A percentile compares a stretch with the other conserved stretches of the same genome.
Conservation (phyloP, 331 rosid genomes). For the Telfairia occidentalis region DNA sequence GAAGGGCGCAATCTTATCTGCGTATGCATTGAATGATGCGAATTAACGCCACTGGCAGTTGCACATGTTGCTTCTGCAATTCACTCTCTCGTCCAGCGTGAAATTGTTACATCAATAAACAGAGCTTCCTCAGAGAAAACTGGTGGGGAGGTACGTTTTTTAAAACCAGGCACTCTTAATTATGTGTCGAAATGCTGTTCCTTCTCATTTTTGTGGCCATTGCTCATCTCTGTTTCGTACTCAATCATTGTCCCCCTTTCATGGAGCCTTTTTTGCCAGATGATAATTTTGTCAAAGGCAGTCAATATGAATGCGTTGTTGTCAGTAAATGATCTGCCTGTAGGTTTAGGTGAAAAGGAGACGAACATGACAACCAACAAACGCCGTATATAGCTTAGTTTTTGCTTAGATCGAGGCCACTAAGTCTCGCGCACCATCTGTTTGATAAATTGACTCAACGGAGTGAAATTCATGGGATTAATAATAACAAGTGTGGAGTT, state of each 20-base stretch:
- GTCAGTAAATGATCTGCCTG: constrained; percentile 2
- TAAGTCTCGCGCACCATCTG: not conserved
- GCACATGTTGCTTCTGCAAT: constrained; percentile 39
- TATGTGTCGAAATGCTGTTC: not conserved
- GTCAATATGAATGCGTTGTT: constrained; percentile 1
- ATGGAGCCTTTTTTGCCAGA: not conserved
- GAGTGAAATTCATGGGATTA: not conserved
- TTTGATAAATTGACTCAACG: constrained; percentile 1
- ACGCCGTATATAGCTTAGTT: not conserved
- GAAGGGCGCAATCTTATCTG: constrained; percentile 40
- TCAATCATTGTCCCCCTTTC: constrained; percentile 11
- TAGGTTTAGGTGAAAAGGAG: not conserved
- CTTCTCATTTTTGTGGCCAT: not conserved
- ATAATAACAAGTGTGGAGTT: not conserved
- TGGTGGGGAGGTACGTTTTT: not conserved
- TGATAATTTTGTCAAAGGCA: not conserved
- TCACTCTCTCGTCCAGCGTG: not conserved
- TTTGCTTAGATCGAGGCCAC: not conserved
- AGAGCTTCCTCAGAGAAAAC: constrained; percentile 6
- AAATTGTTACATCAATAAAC: not conserved
- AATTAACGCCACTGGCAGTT: constrained; percentile 33
- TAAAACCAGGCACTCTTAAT: not conserved
- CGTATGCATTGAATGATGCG: constrained; percentile 25
- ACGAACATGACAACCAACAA: not conserved
- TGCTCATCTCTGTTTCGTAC: constrained; percentile 6